These are phyloP conservation scores for Russula abietina DNA, from an alignment of 768 basidiomycete genomes.

Conservation along the genomic window DNA sequence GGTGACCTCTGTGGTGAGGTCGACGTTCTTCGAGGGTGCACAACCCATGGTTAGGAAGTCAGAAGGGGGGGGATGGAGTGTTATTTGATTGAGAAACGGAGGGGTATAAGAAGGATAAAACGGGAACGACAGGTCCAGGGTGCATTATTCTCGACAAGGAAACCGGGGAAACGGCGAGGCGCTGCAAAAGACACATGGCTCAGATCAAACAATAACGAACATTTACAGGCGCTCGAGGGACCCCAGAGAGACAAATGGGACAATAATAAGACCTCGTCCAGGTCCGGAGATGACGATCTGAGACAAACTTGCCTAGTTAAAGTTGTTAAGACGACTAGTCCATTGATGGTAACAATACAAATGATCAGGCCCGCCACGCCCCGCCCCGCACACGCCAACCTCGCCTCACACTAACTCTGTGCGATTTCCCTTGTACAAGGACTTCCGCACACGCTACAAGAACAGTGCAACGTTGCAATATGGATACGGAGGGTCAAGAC, in stretches of 20 bases:
- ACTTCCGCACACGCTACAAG: constrained; percentile 1
- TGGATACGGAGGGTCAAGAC: constrained; percentile 34
- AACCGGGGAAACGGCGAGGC: constrained; percentile 10
- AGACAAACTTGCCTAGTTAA: too few species aligned
- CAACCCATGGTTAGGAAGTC: constrained; percentile 27
- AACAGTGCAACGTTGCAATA: constrained; percentile 18
- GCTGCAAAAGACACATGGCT: constrained; percentile 15
- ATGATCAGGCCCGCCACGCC: too few species aligned
- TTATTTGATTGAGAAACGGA: background rate
- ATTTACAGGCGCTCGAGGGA: background rate
- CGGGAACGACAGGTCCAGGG: constrained; percentile 5
- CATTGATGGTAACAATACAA: too few species aligned
- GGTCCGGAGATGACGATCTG: background rate
- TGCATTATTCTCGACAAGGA: constrained; percentile 19
- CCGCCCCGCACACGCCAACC: too few species aligned
- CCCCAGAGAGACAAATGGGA: background rate
- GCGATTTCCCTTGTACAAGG: background rate
- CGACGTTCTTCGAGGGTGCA: constrained; percentile 41
- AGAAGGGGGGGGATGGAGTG: background rate
- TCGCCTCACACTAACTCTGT: too few species aligned
- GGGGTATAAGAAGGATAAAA: constrained; percentile 21
- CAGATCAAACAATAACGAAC: constrained; percentile 12
- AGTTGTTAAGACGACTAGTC: too few species aligned
- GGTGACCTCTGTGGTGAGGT: constrained; percentile 59
- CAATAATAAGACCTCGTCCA: constrained; percentile 14